These are phyloP conservation scores for Penicillium diatomitis DNA, from an alignment of 495 filamentous ascomycete species.

Conservation along the genomic window DNA sequence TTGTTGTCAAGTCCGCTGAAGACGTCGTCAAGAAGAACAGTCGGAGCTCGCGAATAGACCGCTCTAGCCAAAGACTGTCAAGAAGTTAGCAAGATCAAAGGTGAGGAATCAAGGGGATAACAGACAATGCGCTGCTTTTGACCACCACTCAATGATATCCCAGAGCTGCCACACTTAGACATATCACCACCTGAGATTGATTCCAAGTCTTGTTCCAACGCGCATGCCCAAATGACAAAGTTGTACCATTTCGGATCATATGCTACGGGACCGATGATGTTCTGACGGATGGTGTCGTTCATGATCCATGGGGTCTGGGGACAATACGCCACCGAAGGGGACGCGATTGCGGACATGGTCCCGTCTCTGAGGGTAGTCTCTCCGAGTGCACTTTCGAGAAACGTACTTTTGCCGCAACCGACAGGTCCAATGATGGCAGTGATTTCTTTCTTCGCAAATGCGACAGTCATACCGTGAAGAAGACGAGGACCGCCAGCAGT, in stretches of 20 bases:
- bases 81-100: neutral
- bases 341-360: neutral
- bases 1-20: constrained; percentile 17
- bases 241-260: constrained; percentile 26
- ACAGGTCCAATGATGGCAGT: constrained; percentile 31
- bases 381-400: constrained; percentile 21
- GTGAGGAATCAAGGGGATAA: neutral
- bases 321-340: constrained; percentile 23
- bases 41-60: constrained; percentile 10
- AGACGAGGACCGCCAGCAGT: neutral
- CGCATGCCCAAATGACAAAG: constrained; percentile 21
- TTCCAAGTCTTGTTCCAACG: constrained; percentile 6
- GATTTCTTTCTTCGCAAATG: constrained; percentile 3
- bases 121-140: constrained; percentile 52
- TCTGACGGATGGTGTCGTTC: constrained; percentile 33
- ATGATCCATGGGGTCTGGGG: constrained; percentile 33
- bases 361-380: constrained; percentile 1
- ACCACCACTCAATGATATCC: constrained; percentile 74
- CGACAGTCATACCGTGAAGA: constrained; percentile 2
- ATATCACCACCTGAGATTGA: constrained; percentile 48
- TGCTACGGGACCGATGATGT: constrained; percentile 14
- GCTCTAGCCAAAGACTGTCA: constrained; percentile 14
- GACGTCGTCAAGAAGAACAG: constrained; percentile 6
- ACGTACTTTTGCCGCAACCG: constrained; percentile 29
- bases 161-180: constrained; percentile 73